A percentile compares a stretch with the other conserved stretches of the same genome.
These are phyloP conservation scores for Zalerion maritima DNA, from an alignment of 495 filamentous ascomycete genomes.

Conservation along the genomic window DNA sequence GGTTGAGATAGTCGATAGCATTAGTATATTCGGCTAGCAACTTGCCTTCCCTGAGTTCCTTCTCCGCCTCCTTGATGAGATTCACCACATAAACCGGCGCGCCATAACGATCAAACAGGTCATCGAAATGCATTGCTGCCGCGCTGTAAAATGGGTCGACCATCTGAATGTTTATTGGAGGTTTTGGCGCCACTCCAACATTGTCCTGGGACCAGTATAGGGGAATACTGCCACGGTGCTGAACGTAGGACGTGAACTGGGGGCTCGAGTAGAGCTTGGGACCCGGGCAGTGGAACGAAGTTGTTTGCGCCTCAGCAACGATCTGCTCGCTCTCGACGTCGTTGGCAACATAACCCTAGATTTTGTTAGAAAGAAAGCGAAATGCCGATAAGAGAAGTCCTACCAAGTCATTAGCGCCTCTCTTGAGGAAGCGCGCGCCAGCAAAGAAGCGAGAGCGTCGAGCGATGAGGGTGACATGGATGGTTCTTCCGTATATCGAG, in stretches of 20 bases:
- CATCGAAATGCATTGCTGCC: conserved; percentile 93
- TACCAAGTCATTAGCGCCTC: conserved; percentile 79
- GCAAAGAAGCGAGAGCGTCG: conserved; percentile 87
- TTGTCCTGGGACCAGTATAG: conserved; percentile 97
- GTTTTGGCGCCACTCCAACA: conserved; percentile 88
- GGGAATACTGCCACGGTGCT: conserved; percentile 93
- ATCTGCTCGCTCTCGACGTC: conserved; percentile 99
- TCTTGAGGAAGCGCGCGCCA: conserved; percentile 85
- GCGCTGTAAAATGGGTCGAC: conserved; percentile 92
- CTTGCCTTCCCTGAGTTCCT: conserved; percentile 86
- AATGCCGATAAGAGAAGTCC: neutral
- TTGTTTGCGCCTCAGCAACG: conserved; percentile 82
- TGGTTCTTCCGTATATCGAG: conserved; percentile 66
- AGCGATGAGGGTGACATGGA: conserved; percentile 88
- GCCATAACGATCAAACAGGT: conserved; percentile 88
- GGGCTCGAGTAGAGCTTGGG: conserved; percentile 77
- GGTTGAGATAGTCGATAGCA: conserved; percentile 84
- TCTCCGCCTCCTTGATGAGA: conserved; percentile 77
- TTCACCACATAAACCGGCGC: conserved; percentile 87
- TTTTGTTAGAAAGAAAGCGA: conserved; percentile 6
- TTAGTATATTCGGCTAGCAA: conserved; percentile 76
- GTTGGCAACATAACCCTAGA: conserved; percentile 81
- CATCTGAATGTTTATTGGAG: conserved; percentile 85
- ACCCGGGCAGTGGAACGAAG: conserved; percentile 87
- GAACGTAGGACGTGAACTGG: conserved; percentile 87